Evolutionary conservation across 228 moss, liverwort and hornwort genomes (phyloP).

Genomic region (Sphagnum fallax): DNA sequence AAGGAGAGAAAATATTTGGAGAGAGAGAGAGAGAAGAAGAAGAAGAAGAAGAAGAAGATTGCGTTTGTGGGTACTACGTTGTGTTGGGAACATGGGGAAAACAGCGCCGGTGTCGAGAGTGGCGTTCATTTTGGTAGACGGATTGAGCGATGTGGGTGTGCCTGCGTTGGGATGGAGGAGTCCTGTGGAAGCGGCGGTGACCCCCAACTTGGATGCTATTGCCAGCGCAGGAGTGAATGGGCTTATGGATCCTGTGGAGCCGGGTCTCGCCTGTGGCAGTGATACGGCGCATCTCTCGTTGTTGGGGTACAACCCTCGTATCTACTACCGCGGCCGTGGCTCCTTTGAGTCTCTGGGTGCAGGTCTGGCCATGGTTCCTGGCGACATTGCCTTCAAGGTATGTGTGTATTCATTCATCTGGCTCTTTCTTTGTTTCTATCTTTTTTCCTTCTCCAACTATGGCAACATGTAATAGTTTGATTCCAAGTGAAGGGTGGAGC

Average conservation of each 20-base stretch:
- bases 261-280: conserved; percentile 91
- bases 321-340: conserved; percentile 88
- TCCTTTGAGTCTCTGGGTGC: conserved; percentile 98
- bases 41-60: no score
- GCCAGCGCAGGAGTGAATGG: conserved; percentile 85
- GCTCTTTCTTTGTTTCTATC: background rate
- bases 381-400: conserved; percentile 98
- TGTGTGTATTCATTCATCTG: background rate
- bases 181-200: conserved; percentile 70
- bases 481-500: no score
- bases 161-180: conserved; percentile 66
- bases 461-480: no score
- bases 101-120: conserved; percentile 41
- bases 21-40: no score
- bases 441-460: background rate
- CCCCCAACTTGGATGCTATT: conserved; percentile 84
- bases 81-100: conserved; percentile 12
- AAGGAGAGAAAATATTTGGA: no score
- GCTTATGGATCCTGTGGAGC: conserved; percentile 97
- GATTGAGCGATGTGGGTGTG: conserved; percentile 77
- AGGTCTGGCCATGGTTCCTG: conserved; percentile 91
- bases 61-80: no score
- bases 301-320: conserved; percentile 82
- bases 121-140: conserved; percentile 81
- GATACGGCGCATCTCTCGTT: conserved; percentile 93